Evolutionary conservation across 1,284 basidiomycete species (phyloP).

Genomic region (Flammula alnicola): DNA sequence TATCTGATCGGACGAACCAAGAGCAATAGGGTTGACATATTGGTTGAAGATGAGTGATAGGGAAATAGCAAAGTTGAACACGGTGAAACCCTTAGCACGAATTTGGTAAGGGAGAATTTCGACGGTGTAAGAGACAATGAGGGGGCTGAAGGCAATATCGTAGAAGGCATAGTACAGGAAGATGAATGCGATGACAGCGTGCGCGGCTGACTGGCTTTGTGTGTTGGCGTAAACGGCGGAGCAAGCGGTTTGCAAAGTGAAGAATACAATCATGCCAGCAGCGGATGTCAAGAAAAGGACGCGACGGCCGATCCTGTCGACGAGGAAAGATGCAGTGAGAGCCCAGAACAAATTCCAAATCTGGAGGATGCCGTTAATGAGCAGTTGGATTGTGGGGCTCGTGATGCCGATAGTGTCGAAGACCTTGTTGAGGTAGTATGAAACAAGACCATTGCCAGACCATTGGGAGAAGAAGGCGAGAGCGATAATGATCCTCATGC

Average conservation of each 20-base stretch:
- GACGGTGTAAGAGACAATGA: conserved; percentile 76
- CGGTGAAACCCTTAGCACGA: conserved; percentile 79
- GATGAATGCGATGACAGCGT: conserved; percentile 77
- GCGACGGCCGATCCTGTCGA: conserved; percentile 65
- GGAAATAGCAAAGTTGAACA: conserved; percentile 72
- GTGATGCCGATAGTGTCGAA: conserved; percentile 75
- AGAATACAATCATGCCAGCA: conserved; percentile 73
- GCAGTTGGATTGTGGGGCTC: conserved; percentile 60
- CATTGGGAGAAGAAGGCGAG: conserved; percentile 77
- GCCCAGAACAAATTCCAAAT: conserved; percentile 78
- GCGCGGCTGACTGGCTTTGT: conserved; percentile 49
- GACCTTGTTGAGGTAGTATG: conserved; percentile 77
- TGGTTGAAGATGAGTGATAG: conserved; percentile 79
- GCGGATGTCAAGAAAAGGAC: conserved; percentile 68
- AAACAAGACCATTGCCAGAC: conserved; percentile 78
- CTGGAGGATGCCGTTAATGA: conserved; percentile 76
- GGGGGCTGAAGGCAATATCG: conserved; percentile 74
- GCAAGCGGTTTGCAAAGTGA: conserved; percentile 73
- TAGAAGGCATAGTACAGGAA: conserved; percentile 76
- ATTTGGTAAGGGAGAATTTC: conserved; percentile 75
- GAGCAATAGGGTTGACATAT: conserved; percentile 79
- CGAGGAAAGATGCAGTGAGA: conserved; percentile 56
- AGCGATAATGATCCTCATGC: conserved; percentile 70
- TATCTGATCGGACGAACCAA: conserved; percentile 31
- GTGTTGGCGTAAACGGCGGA: conserved; percentile 63